Base-by-base conservation (phyloP, 2,329 filamentous ascomycete species). In the Raffaelea deltoideospora region DNA sequence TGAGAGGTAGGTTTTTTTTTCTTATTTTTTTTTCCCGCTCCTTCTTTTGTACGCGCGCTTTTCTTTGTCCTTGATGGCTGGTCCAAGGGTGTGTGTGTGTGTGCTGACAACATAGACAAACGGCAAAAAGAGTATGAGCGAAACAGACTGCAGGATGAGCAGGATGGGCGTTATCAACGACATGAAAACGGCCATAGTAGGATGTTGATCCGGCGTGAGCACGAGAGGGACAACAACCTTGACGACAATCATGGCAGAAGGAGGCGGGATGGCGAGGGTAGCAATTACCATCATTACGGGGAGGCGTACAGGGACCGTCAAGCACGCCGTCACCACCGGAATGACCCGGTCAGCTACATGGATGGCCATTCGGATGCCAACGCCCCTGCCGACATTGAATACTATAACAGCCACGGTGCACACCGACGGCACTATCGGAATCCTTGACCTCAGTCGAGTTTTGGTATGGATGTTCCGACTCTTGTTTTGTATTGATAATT, bases 1-100 rank as follows among this genome's bases (percentile, higher is more conserved):
- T 95, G 42, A 72, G 86, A 72, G 81, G 80, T 84, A 51, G 69
- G 3, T 15, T 35, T 29, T 10, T 26, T 24, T 22, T 14, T 19
- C 7, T 24, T 24, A 3, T 33, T 10, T 24, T 20, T 9, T 18
- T 2, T 18, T 15, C 31, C 22, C 14, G 14, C 18, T 30, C 20
- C 17, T 23, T 21, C 7, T 17, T 19, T 31, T 18, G 4, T 31
- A 8, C n/a, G 10, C 23, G 3, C 17, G 10, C 8, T 33, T 13
- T 26, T 31, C 18, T 27, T 27, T 3, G 15, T 28, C 6, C 23
- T 17, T 17, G n/a, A n/a, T n/a, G n/a, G n/a, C n/a, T n/a, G n/a
- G n/a, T n/a, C n/a, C n/a, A n/a, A n/a, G n/a, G n/a, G n/a, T n/a
- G n/a, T n/a, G n/a, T n/a, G n/a, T n/a, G n/a, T n/a, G n/a, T n/a